Conservation (phyloP, 805 yeast genomes). For the Yamadazyma ubonensis region DNA sequence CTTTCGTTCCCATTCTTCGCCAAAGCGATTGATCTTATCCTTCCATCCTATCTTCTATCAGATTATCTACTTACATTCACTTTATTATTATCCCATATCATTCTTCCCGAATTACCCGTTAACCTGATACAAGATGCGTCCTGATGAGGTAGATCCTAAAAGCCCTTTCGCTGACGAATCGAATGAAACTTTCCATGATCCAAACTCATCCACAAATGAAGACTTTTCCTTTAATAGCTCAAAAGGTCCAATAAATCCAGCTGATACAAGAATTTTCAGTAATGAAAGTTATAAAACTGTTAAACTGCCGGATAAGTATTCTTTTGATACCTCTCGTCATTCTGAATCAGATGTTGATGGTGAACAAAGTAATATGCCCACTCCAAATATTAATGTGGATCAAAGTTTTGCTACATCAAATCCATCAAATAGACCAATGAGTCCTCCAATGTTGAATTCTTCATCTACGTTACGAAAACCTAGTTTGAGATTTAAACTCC, state of each 20-base stretch:
- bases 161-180: conserved; percentile 10
- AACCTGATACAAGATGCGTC: conserved; percentile 3
- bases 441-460: conserved; percentile 10
- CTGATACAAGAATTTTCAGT: conserved; percentile 15
- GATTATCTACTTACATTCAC: neutral
- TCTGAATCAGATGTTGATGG: conserved; percentile 15
- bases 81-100: neutral
- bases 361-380: conserved; percentile 23
- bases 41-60: neutral
- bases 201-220: neutral
- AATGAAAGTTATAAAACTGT: conserved; percentile 21
- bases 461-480: conserved; percentile 18
- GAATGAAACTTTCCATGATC: neutral
- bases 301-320: conserved; percentile 15
- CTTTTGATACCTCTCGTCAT: conserved; percentile 8
- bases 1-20: conserved; percentile 1
- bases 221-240: conserved; percentile 8
- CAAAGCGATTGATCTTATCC: neutral
- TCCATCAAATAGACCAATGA: neutral
- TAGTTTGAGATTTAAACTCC: conserved; percentile 32
- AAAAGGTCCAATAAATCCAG: neutral
- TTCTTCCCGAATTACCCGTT: neutral
- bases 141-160: conserved; percentile 2
- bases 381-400: conserved; percentile 24
- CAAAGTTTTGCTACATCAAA: conserved; percentile 8